Evolutionary conservation across 2,329 filamentous ascomycete genomes (phyloP).

Genomic region (Aureobasidium pullulans): DNA sequence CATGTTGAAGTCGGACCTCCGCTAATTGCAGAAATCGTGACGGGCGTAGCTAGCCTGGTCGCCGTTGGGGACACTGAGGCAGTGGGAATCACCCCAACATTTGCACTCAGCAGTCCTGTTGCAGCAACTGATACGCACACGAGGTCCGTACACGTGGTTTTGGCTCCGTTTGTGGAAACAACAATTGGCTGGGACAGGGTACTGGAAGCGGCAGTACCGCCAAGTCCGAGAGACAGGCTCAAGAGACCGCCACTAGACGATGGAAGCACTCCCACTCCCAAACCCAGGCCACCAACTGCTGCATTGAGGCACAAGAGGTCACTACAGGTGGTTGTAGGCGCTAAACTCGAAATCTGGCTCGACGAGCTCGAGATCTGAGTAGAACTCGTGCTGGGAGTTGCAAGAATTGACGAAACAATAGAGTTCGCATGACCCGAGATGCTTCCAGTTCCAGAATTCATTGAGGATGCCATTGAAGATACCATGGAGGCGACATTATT

Average conservation of each 20-base stretch:
- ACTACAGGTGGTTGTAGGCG: background rate
- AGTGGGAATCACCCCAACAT: background rate
- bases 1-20: background rate
- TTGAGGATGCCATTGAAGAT: background rate
- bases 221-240: background rate
- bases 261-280: background rate
- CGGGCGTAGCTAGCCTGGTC: background rate
- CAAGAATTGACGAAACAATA: background rate
- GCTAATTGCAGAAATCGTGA: background rate
- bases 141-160: background rate
- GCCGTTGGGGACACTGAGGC: background rate
- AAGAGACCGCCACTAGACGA: background rate
- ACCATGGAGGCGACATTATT: background rate
- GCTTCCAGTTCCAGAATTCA: background rate
- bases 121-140: background rate
- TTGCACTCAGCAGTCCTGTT: background rate
- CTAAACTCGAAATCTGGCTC: background rate
- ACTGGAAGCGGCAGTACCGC: background rate
- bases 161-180: background rate
- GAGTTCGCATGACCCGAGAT: background rate
- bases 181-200: background rate
- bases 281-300: background rate
- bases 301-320: conserved; percentile 1
- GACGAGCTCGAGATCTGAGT: too few species aligned
- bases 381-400: background rate